Conservation (phyloP, 495 filamentous ascomycete species). For the Diplogelasinospora grovesii region DNA sequence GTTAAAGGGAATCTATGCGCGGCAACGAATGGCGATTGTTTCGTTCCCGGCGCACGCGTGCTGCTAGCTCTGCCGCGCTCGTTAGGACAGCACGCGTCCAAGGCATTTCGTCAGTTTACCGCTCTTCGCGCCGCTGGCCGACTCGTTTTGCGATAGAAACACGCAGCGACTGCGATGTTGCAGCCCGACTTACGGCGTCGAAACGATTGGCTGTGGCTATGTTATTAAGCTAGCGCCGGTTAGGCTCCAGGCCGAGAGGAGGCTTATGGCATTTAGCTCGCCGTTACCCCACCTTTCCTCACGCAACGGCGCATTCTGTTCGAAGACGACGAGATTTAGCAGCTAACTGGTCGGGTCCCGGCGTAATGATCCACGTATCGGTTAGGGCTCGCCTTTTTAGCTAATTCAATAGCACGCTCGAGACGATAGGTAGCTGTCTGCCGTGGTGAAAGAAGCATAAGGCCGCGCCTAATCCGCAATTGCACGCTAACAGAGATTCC, state of each 20-base stretch:
- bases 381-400: background rate
- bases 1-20: background rate
- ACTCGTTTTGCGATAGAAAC: conserved; percentile 1
- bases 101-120: conserved; percentile 1
- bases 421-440: background rate
- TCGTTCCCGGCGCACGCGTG: background rate
- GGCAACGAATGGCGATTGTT: background rate
- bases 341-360: background rate
- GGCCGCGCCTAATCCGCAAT: background rate
- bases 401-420: background rate
- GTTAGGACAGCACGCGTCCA: conserved; percentile 1
- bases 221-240: background rate
- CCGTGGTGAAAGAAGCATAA: background rate
- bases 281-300: conserved; percentile 1
- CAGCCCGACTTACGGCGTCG: background rate
- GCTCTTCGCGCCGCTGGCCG: background rate
- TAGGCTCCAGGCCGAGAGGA: background rate
- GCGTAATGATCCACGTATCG: background rate
- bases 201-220: conserved; percentile 1
- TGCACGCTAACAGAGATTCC: background rate
- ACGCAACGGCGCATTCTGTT: conserved; percentile 1
- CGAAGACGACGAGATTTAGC: background rate
- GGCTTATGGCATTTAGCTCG: background rate
- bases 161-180: background rate
- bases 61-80: conserved; percentile 1